Percentiles rank a stretch among this genome's conserved stretches.
phyloP scores from a whole-genome alignment of 257 asterid genomes.

The Scutellaria minor region DNA sequence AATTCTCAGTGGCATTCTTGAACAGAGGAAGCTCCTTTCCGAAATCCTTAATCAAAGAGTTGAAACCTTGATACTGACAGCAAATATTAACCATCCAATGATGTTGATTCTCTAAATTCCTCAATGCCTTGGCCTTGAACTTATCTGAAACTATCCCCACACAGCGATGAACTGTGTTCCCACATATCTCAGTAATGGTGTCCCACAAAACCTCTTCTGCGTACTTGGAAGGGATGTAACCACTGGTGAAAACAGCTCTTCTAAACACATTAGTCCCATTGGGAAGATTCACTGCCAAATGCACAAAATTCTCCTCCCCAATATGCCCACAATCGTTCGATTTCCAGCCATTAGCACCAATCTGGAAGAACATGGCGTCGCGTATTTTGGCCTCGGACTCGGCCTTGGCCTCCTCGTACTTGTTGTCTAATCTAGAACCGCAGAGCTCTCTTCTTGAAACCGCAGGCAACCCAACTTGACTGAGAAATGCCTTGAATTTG shows the following conservation, averaged over 20 bases:
- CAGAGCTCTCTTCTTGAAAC: slow-evolving; percentile 63
- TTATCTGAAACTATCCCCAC: slow-evolving; percentile 93
- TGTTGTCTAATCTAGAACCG: slow-evolving; percentile 70
- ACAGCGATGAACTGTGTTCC: slow-evolving; percentile 72
- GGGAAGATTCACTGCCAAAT: slow-evolving; percentile 87
- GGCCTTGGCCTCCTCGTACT: slow-evolving; percentile 67
- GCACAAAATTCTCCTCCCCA: slow-evolving; percentile 68
- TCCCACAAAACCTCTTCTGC: slow-evolving; percentile 95
- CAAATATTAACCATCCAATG: slow-evolving; percentile 95
- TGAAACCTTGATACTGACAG: slow-evolving; percentile 86
- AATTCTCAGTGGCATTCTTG: slow-evolving; percentile 69
- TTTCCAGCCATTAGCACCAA: slow-evolving; percentile 91
- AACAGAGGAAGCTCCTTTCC: slow-evolving; percentile 79
- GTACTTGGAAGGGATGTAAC: slow-evolving; percentile 65
- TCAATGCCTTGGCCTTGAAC: slow-evolving; percentile 80
- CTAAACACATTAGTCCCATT: slow-evolving; percentile 84
- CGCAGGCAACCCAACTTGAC: slow-evolving; percentile 76
- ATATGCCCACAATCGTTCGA: slow-evolving; percentile 38
- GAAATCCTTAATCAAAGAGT: slow-evolving; percentile 74
- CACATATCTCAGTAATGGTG: slow-evolving; percentile 77
- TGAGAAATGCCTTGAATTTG: slow-evolving; percentile 81
- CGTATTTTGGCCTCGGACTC: slow-evolving; percentile 84
- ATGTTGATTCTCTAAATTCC: slow-evolving; percentile 76
- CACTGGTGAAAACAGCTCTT: slow-evolving; percentile 69
- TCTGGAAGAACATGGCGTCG: slow-evolving; percentile 97